Conservation (phyloP, 345 rosid species). For the Erysimum cheiranthoides region DNA sequence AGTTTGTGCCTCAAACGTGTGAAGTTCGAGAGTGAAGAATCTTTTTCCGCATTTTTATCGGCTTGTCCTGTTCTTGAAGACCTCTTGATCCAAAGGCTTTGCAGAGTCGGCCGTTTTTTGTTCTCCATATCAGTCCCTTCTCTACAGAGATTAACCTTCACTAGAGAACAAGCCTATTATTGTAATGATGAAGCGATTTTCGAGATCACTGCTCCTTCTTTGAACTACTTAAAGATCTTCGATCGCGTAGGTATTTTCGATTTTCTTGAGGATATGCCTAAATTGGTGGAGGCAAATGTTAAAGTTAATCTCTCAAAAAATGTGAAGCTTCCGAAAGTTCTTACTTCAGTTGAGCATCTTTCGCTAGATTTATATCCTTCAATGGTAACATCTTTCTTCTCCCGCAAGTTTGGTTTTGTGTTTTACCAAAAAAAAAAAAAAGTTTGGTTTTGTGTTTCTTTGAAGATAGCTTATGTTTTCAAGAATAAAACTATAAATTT, state of each 20-base stretch:
- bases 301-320: neutral
- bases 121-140: conserved; percentile 27
- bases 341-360: conserved; percentile 24
- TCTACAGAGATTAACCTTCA: conserved; percentile 24
- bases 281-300: conserved; percentile 22
- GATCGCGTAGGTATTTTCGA: neutral
- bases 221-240: conserved; percentile 12
- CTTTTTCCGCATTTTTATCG: conserved; percentile 7
- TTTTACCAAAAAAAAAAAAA: no score
- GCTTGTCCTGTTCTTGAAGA: conserved; percentile 36
- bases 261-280: conserved; percentile 13
- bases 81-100: conserved; percentile 1
- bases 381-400: conserved; percentile 19
- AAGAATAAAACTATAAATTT: neutral
- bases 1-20: neutral
- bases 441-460: neutral
- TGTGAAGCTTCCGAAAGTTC: conserved; percentile 5
- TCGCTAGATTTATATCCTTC: conserved; percentile 7
- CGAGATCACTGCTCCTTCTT: conserved; percentile 27
- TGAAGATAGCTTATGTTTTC: neutral
- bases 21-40: neutral
- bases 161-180: neutral
- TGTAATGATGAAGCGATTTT: neutral
- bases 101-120: neutral
- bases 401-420: neutral